Percentiles rank a stretch among this genome's conserved stretches.
Conservation (phyloP, 2,329 filamentous ascomycete genomes). For the Dactylellina leptospora region DNA sequence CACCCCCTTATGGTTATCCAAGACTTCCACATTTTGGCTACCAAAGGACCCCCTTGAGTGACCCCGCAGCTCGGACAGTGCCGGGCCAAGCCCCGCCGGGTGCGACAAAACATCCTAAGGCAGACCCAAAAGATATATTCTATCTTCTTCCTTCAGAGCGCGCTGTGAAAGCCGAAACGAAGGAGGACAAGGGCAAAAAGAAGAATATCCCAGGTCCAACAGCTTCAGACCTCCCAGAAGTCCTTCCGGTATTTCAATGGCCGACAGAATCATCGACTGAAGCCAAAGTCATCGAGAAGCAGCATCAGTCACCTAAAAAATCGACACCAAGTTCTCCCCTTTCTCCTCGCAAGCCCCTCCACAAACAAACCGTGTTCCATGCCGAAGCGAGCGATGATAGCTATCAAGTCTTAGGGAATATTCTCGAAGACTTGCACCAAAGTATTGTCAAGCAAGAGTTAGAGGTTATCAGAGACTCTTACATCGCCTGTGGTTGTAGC, state of each 20-base stretch:
- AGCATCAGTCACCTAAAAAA: background rate
- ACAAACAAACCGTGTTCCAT: background rate
- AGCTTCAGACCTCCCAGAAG: conserved; percentile 5
- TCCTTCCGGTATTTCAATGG: conserved; percentile 40
- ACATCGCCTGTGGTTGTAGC: conserved; percentile 4
- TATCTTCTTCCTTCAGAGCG: conserved; percentile 20
- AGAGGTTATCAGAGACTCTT: background rate
- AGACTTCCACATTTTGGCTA: too few species aligned
- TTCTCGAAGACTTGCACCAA: conserved; percentile 24
- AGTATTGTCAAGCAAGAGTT: background rate
- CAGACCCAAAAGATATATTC: conserved; percentile 12
- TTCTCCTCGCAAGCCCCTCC: background rate
- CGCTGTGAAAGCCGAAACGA: conserved; percentile 5
- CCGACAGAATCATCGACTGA: conserved; percentile 17
- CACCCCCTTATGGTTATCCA: too few species aligned
- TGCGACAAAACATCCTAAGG: background rate
- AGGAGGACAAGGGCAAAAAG: conserved; percentile 1
- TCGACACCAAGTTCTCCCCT: background rate
- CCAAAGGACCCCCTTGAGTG: too few species aligned
- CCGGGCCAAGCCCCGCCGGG: too few species aligned
- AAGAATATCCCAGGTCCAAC: background rate
- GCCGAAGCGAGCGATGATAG: conserved; percentile 29
- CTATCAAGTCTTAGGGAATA: conserved; percentile 11
- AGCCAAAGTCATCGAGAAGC: conserved; percentile 12
- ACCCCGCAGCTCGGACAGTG: too few species aligned